A percentile compares a stretch with the other conserved stretches of the same genome.
phyloP scores from a whole-genome alignment of 495 filamentous ascomycete genomes.

The Chaetomidium leptoderma region DNA sequence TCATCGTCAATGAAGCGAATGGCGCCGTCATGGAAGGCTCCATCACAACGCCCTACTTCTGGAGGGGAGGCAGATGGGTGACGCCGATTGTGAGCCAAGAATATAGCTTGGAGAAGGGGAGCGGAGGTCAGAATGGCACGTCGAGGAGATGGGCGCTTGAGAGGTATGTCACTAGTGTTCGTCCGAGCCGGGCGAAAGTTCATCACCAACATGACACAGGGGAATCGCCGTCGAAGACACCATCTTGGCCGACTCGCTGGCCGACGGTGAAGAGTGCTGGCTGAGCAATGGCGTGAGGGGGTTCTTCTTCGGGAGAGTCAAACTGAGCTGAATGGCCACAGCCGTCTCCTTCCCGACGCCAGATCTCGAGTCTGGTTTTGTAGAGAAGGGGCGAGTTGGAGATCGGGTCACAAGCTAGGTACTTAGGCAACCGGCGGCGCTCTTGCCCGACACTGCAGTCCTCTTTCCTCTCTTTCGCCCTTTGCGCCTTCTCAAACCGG shows the following conservation, averaged over 20 bases:
- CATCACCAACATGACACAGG: conserved; percentile 24
- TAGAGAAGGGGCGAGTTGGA: too few relatives aligned
- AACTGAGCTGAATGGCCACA: conserved; percentile 10
- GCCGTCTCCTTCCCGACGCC: too few relatives aligned
- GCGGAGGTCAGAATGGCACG: conserved; percentile 79
- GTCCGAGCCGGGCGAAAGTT: background rate
- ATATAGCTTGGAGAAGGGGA: conserved; percentile 31
- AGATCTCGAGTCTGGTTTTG: background rate
- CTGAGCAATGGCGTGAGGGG: conserved; percentile 83
- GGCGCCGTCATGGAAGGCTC: conserved; percentile 83
- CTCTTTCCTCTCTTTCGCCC: too few relatives aligned
- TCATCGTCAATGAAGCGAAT: conserved; percentile 59
- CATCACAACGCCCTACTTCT: conserved; percentile 76
- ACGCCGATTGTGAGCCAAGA: conserved; percentile 51
- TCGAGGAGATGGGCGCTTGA: conserved; percentile 75
- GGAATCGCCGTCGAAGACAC: conserved; percentile 58
- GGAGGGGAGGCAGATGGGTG: conserved; percentile 61
- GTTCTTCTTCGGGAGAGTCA: conserved; percentile 51
- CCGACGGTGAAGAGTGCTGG: conserved; percentile 73
- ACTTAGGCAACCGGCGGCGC: too few relatives aligned
- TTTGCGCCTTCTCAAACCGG: too few relatives aligned
- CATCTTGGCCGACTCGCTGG: conserved; percentile 51
- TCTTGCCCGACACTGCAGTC: too few relatives aligned
- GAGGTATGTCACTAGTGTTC: conserved; percentile 32
- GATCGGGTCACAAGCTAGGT: too few relatives aligned